Evolutionary conservation across 805 yeast genomes (phyloP).

Genomic region (Cyberlindnera subsufficiens): DNA sequence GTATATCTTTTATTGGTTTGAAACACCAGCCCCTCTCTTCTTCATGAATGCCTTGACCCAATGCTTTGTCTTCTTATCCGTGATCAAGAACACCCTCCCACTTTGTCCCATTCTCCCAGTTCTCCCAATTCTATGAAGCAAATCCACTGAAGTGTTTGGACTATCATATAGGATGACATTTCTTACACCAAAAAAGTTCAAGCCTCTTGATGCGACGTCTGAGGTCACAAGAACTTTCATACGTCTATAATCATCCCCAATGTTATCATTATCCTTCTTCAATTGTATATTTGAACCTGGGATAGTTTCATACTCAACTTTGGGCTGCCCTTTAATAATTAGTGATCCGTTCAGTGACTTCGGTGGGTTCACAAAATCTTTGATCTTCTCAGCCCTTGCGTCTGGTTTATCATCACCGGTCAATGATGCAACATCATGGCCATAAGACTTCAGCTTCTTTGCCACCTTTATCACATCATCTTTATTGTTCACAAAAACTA

Average conservation of each 20-base stretch:
- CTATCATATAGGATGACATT: constrained; percentile 82
- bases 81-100: constrained; percentile 82
- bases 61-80: constrained; percentile 58
- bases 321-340: neutral
- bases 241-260: constrained; percentile 11
- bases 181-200: constrained; percentile 76
- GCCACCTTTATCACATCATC: constrained; percentile 56
- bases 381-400: constrained; percentile 52
- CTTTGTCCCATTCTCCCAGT: constrained; percentile 88
- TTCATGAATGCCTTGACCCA: constrained; percentile 69
- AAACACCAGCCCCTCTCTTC: constrained; percentile 7
- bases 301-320: constrained; percentile 16
- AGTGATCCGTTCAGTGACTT: constrained; percentile 28
- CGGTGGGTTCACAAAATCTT: constrained; percentile 62
- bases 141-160: constrained; percentile 79
- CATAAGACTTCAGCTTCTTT: constrained; percentile 42
- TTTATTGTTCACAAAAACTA: constrained; percentile 80
- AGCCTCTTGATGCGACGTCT: constrained; percentile 84
- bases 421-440: constrained; percentile 58
- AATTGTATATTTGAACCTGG: constrained; percentile 31
- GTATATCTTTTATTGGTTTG: neutral
- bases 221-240: constrained; percentile 79
- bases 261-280: constrained; percentile 5
- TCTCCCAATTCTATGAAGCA: constrained; percentile 89
- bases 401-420: constrained; percentile 60